Conservation (phyloP, 2,329 filamentous ascomycete species). For the Dactylonectria estremocensis region DNA sequence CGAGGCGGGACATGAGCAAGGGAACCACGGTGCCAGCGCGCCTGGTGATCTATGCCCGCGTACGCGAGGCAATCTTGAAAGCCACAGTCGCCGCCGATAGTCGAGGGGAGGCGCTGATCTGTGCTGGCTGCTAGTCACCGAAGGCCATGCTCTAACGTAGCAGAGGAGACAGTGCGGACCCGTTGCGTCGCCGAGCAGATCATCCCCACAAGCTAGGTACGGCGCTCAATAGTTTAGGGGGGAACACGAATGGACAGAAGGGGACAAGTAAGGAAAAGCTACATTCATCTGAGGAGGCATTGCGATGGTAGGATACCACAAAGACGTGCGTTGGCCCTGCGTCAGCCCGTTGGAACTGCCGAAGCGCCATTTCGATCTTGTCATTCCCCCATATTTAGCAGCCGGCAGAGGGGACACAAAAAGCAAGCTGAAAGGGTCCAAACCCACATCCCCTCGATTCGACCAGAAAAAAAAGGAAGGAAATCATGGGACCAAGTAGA, state of each 20-base stretch:
- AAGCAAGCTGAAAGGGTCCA: too few species aligned
- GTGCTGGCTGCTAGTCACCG: not conserved
- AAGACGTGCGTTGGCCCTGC: too few species aligned
- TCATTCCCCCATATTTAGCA: too few species aligned
- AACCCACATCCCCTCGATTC: too few species aligned
- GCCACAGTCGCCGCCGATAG: not conserved
- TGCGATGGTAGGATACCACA: too few species aligned
- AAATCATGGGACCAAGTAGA: too few species aligned
- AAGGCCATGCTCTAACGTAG: not conserved
- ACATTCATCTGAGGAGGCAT: too few species aligned
- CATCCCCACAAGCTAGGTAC: constrained; percentile 1
- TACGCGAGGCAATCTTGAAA: not conserved
- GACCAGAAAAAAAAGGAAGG: too few species aligned
- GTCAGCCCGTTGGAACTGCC: too few species aligned
- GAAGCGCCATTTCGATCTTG: too few species aligned
- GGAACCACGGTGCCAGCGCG: not conserved
- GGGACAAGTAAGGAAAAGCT: not conserved
- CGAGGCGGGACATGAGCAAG: not conserved
- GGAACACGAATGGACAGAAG: constrained; percentile 1
- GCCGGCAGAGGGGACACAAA: too few species aligned
- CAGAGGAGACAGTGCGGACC: not conserved
- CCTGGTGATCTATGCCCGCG: not conserved
- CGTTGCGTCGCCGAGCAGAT: not conserved
- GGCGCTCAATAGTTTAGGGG: not conserved
- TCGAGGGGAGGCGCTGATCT: not conserved